Base-by-base conservation (phyloP, 495 filamentous ascomycete species). In the Bacidia rubella region DNA sequence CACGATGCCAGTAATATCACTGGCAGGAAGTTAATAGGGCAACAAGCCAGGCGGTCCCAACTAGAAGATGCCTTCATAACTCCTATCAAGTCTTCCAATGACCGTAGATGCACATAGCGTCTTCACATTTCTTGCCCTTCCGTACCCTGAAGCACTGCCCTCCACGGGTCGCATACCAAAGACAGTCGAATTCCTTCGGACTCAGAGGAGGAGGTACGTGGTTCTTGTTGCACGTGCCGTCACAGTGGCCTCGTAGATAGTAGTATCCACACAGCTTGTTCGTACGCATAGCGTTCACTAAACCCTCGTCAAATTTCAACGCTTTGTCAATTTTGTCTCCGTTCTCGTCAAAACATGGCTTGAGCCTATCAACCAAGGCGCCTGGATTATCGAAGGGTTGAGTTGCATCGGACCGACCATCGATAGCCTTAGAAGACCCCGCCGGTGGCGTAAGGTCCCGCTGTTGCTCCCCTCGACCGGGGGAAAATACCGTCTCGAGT, bases 21-120 rank as follows among this genome's bases (percentile, higher is more conserved):
- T n/a, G n/a, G n/a, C n/a, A n/a, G n/a, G n/a, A n/a, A n/a, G n/a
- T n/a, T n/a, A n/a, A n/a, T n/a, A n/a, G n/a, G n/a, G n/a, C n/a
- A n/a, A n/a, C n/a, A n/a, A n/a, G n/a, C n/a, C n/a, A n/a, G n/a
- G n/a, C n/a, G n/a, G n/a, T n/a, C n/a, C n/a, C n/a, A n/a, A 35
- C 29, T 15, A 35, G 29, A 35, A 35, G 29, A 35, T 35, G 15
- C 15, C 29, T 5, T 7, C 29, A 35, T 35, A 7, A 20, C 41
- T 44, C 7, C 41, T n/a, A 9, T 44, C 41, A 44, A 22, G 5
- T 22, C 15, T 17, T 44, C 15, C 9, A 17, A 44, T 57, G 55
- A 24, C 56, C 52, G 26, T 58, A 58, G 15, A 51, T 40, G 45
- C 52, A 58, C 29, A 25, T 47, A 44, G 39, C 7, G 40, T 58